phyloP scores from a whole-genome alignment of 768 basidiomycete species.

The Xerocomellus chrysenteron region DNA sequence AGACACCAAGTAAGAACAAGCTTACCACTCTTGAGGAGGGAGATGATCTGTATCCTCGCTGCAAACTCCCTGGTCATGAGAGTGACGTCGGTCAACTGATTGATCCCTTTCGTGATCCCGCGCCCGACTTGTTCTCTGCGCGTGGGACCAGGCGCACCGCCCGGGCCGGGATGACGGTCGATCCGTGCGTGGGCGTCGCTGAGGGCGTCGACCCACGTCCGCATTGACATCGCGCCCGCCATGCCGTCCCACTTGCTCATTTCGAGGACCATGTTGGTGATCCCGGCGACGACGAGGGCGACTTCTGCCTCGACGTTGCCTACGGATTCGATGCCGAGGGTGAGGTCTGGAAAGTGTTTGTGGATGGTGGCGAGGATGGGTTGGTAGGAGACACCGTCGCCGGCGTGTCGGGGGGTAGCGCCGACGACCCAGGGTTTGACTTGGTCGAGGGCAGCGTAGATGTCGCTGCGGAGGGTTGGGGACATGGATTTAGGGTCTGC shows the following conservation, averaged over 20 bases:
- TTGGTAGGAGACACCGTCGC: constrained; percentile 52
- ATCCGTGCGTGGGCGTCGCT: constrained; percentile 41
- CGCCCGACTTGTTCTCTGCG: constrained; percentile 45
- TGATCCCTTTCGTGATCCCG: constrained; percentile 52
- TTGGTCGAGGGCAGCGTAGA: constrained; percentile 49
- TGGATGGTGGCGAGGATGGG: constrained; percentile 45
- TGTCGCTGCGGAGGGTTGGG: constrained; percentile 49
- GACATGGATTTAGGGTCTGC: constrained; percentile 40
- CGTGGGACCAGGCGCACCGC: constrained; percentile 14
- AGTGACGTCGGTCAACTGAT: constrained; percentile 47
- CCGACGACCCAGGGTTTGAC: constrained; percentile 47
- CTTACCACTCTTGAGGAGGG: constrained; percentile 51
- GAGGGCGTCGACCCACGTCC: constrained; percentile 53
- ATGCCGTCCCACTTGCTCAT: constrained; percentile 57
- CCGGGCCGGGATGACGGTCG: background rate
- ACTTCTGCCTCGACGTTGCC: constrained; percentile 49
- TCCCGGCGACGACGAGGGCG: constrained; percentile 48
- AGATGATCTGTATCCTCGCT: constrained; percentile 53
- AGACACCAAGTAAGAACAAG: background rate
- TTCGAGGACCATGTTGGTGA: constrained; percentile 55
- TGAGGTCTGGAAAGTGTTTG: constrained; percentile 48
- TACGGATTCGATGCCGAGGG: constrained; percentile 46
- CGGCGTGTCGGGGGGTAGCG: constrained; percentile 43
- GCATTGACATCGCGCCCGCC: constrained; percentile 56
- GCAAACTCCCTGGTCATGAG: constrained; percentile 57